These are phyloP conservation scores for Yarrowia yakushimensis DNA, from an alignment of 805 yeast species.

Conservation along the genomic window DNA sequence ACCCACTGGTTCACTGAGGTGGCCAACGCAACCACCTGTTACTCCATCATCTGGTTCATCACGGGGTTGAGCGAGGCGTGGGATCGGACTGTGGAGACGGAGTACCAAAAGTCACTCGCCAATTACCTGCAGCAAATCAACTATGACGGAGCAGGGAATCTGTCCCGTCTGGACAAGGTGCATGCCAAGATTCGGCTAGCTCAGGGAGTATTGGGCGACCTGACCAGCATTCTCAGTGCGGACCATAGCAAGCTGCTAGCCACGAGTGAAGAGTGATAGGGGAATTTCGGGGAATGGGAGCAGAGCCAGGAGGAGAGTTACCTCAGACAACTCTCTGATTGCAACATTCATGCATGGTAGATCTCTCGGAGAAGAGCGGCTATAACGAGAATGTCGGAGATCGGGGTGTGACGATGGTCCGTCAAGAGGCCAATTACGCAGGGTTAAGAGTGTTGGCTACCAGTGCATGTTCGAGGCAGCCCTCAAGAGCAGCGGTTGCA, in stretches of 20 bases:
- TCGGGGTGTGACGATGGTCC: neutral
- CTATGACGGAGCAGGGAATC: constrained; percentile 12
- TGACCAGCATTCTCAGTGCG: constrained; percentile 13
- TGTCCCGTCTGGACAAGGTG: neutral
- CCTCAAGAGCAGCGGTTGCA: neutral
- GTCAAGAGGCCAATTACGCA: neutral
- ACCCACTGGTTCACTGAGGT: constrained; percentile 16
- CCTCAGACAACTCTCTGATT: neutral
- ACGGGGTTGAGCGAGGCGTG: constrained; percentile 2
- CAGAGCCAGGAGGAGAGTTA: neutral
- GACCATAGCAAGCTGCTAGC: constrained; percentile 5
- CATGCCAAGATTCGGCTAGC: constrained; percentile 17
- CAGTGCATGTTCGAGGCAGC: too few species aligned
- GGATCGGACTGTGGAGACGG: constrained; percentile 5
- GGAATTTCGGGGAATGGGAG: neutral
- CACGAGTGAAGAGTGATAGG: neutral
- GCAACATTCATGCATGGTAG: constrained; percentile 3
- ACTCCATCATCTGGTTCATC: constrained; percentile 24
- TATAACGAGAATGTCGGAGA: neutral
- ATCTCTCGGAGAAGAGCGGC: neutral
- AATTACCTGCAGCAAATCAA: constrained; percentile 1
- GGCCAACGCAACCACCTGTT: constrained; percentile 20
- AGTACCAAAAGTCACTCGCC: constrained; percentile 15
- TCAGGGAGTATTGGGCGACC: constrained; percentile 15
- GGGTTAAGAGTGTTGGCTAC: too few species aligned